phyloP scores from a whole-genome alignment of 768 basidiomycete species.

The Lactarius vividus region DNA sequence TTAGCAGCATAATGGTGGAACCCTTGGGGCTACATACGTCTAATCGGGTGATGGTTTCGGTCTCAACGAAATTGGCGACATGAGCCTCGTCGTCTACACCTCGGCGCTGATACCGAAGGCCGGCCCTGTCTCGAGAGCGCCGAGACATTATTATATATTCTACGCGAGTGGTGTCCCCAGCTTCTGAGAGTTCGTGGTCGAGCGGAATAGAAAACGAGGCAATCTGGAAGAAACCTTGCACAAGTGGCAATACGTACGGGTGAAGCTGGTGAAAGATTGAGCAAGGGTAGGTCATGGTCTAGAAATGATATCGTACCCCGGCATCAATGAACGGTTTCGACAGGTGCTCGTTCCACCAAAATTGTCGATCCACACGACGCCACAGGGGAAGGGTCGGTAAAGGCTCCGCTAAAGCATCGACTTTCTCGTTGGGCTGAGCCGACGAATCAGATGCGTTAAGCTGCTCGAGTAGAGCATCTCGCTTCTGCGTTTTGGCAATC shows the following conservation, averaged over 20 bases:
- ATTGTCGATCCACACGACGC: slow-evolving; percentile 85
- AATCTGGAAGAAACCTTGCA: slow-evolving; percentile 90
- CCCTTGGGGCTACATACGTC: slow-evolving; percentile 50
- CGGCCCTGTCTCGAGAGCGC: slow-evolving; percentile 84
- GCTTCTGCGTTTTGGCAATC: slow-evolving; percentile 52
- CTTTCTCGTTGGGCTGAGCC: slow-evolving; percentile 37
- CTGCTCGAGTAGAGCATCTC: slow-evolving; percentile 58
- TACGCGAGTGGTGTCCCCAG: slow-evolving; percentile 44
- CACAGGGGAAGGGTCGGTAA: slow-evolving; percentile 79
- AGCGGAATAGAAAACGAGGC: slow-evolving; percentile 62
- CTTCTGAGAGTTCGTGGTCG: slow-evolving; percentile 41
- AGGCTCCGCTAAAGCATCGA: slow-evolving; percentile 66
- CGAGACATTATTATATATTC: slow-evolving; percentile 85
- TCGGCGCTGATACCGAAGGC: slow-evolving; percentile 89
- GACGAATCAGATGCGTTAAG: slow-evolving; percentile 48
- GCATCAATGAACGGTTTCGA: slow-evolving; percentile 82
- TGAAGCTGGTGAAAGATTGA: slow-evolving; percentile 53
- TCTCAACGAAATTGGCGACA: slow-evolving; percentile 96
- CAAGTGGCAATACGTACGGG: slow-evolving; percentile 82
- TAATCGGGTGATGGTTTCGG: slow-evolving; percentile 83
- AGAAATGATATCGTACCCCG: slow-evolving; percentile 53
- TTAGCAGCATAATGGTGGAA: not conserved
- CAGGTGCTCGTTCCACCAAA: slow-evolving; percentile 97
- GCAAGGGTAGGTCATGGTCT: not conserved
- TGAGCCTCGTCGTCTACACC: slow-evolving; percentile 92